Evolutionary conservation across 1,139 yeast species (phyloP).

Genomic region (Yamadazyma oceani): DNA sequence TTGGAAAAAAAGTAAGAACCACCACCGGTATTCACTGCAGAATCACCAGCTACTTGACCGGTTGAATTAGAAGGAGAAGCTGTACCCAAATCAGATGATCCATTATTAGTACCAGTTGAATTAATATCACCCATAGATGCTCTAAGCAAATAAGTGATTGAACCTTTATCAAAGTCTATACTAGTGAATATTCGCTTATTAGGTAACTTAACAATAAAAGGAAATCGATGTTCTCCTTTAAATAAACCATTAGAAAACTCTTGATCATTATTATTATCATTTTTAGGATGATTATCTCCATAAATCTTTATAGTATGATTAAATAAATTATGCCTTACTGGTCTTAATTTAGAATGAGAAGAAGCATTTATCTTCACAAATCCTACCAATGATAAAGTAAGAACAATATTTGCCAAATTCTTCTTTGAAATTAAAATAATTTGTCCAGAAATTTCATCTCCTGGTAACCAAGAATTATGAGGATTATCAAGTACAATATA

Average conservation of each 20-base stretch:
- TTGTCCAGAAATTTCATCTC: conserved; percentile 68
- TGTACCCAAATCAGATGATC: conserved; percentile 3
- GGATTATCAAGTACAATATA: conserved; percentile 71
- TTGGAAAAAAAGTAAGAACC: conserved; percentile 19
- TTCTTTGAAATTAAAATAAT: conserved; percentile 55
- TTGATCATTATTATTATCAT: conserved; percentile 18
- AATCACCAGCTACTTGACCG: no score
- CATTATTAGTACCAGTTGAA: conserved; percentile 8
- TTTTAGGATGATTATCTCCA: conserved; percentile 35
- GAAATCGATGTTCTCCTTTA: conserved; percentile 85
- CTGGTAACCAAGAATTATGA: conserved; percentile 66
- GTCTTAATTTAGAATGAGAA: conserved; percentile 52
- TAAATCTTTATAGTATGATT: conserved; percentile 68
- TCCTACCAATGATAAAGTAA: conserved; percentile 56
- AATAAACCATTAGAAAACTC: conserved; percentile 50
- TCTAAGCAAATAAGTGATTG: conserved; percentile 65
- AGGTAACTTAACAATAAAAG: conserved; percentile 79
- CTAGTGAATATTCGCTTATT: conserved; percentile 69
- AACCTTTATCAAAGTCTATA: conserved; percentile 82
- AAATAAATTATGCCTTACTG: conserved; percentile 54
- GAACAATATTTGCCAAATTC: conserved; percentile 53
- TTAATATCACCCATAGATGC: conserved; percentile 48
- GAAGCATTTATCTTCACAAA: conserved; percentile 54
- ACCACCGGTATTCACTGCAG: conserved; percentile 1
- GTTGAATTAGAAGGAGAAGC: conserved; percentile 12